A percentile compares a stretch with the other conserved stretches of the same genome.
Conservation (phyloP, 2,329 filamentous ascomycete species). For the Chaetomium sp. region DNA sequence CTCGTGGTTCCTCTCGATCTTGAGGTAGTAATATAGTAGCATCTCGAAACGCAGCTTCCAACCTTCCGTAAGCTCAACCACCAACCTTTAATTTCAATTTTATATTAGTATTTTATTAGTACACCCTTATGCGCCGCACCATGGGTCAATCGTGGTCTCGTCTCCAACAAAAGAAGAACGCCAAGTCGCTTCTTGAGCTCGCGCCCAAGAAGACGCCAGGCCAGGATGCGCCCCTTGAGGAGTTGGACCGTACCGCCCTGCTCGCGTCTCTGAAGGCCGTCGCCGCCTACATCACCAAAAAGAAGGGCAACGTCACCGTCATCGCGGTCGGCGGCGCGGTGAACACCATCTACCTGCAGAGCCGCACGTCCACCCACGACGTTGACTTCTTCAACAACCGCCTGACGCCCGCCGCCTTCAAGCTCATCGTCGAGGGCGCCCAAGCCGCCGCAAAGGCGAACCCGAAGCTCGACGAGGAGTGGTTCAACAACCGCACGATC, state of each 20-base stretch:
- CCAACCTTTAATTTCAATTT: too few species aligned
- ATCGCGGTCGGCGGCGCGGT: not conserved
- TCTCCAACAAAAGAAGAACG: not conserved
- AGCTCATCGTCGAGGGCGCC: not conserved
- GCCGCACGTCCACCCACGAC: not conserved
- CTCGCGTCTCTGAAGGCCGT: not conserved
- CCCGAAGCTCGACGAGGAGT: not conserved
- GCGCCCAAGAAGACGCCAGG: not conserved
- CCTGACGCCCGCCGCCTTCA: not conserved
- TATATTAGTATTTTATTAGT: too few species aligned
- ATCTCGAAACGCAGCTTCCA: too few species aligned
- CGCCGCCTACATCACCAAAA: not conserved
- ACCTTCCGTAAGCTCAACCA: too few species aligned
- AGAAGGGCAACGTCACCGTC: not conserved
- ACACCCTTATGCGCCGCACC: too few species aligned
- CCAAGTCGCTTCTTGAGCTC: not conserved
- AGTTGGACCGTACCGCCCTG: not conserved
- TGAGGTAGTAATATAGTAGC: too few species aligned
- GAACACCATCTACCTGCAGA: conserved; percentile 2
- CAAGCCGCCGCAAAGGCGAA: not conserved
- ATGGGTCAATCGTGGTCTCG: conserved; percentile 1
- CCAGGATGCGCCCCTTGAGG: not conserved
- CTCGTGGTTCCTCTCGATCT: too few species aligned
- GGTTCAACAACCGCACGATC: conserved; percentile 4
- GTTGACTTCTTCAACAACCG: conserved; percentile 3